Conservation (phyloP, 208 protist species). For the Trypanosoma conorhini region DNA sequence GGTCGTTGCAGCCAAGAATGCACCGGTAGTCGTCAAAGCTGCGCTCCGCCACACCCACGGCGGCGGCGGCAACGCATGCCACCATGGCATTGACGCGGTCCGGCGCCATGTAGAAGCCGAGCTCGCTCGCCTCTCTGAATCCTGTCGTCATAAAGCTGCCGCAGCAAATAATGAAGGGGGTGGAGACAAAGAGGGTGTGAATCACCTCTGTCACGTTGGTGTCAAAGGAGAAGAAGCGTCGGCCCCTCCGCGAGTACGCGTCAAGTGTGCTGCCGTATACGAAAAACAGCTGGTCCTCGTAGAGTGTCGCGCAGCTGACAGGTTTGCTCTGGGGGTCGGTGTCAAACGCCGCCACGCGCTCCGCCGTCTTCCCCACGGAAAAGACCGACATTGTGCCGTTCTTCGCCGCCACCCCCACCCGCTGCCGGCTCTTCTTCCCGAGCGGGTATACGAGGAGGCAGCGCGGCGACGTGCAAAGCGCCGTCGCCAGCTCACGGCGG, state of each 20-base stretch:
- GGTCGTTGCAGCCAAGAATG: conserved; percentile 84
- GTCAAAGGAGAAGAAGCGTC: conserved; percentile 82
- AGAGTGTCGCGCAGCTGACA: conserved; percentile 65
- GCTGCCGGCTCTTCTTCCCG: conserved; percentile 69
- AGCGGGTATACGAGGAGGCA: conserved; percentile 81
- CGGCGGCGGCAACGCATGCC: conserved; percentile 29
- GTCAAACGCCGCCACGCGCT: conserved; percentile 51
- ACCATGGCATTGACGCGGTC: conserved; percentile 84
- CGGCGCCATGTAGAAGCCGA: conserved; percentile 86
- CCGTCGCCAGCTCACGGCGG: conserved; percentile 41
- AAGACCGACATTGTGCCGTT: conserved; percentile 63
- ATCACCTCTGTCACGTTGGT: conserved; percentile 83
- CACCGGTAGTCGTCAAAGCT: conserved; percentile 60
- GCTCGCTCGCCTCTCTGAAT: conserved; percentile 73
- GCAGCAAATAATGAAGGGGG: conserved; percentile 79
- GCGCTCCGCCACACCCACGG: conserved; percentile 11
- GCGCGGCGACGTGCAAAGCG: conserved; percentile 35
- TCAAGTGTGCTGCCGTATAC: conserved; percentile 64
- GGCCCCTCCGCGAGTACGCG: conserved; percentile 86
- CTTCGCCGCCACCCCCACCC: conserved; percentile 72
- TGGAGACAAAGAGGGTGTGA: conserved; percentile 63
- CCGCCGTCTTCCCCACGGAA: conserved; percentile 49
- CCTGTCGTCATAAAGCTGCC: conserved; percentile 87
- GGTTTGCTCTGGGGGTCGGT: conserved; percentile 37
- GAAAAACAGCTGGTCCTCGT: conserved; percentile 82